Evolutionary conservation across 805 yeast genomes (phyloP).

Genomic region (Osmozyma mogii): DNA sequence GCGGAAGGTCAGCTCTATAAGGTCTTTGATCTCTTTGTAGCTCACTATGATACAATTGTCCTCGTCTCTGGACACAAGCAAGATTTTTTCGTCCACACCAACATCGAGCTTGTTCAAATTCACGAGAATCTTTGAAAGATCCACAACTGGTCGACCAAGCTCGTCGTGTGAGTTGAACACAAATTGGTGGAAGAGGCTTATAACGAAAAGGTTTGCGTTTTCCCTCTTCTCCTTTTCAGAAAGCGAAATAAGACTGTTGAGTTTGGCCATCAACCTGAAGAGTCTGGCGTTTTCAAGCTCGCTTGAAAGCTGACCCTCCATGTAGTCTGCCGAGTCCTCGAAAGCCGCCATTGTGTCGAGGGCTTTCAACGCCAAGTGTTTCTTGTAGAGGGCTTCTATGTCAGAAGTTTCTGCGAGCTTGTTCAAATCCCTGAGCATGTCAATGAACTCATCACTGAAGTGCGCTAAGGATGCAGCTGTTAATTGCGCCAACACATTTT

Average conservation of each 20-base stretch:
- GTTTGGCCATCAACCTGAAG: constrained; percentile 72
- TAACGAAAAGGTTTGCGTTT: constrained; percentile 59
- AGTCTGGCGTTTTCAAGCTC: constrained; percentile 87
- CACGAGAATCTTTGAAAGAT: constrained; percentile 71
- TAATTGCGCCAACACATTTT: constrained; percentile 9
- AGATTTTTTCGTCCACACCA: constrained; percentile 75
- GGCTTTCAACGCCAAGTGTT: constrained; percentile 26
- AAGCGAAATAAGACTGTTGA: constrained; percentile 69
- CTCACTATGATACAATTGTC: constrained; percentile 77
- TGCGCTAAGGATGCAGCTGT: constrained; percentile 8
- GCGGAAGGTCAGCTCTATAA: constrained; percentile 63
- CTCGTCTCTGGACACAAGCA: constrained; percentile 79
- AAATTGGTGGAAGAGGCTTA: constrained; percentile 68
- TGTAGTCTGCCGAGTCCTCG: constrained; percentile 45
- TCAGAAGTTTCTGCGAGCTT: constrained; percentile 12
- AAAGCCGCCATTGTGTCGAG: constrained; percentile 42
- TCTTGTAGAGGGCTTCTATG: constrained; percentile 16
- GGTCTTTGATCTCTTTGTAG: constrained; percentile 71
- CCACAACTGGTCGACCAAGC: constrained; percentile 67
- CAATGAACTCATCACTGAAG: constrained; percentile 39
- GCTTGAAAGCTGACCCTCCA: constrained; percentile 52
- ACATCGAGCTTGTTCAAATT: constrained; percentile 87
- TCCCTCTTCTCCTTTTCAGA: constrained; percentile 45
- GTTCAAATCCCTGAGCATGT: constrained; percentile 17
- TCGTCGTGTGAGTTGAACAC: constrained; percentile 82